Evolutionary conservation across 2,329 filamentous ascomycete species (phyloP).

Genomic region (Sphaerostilbella broomeana): DNA sequence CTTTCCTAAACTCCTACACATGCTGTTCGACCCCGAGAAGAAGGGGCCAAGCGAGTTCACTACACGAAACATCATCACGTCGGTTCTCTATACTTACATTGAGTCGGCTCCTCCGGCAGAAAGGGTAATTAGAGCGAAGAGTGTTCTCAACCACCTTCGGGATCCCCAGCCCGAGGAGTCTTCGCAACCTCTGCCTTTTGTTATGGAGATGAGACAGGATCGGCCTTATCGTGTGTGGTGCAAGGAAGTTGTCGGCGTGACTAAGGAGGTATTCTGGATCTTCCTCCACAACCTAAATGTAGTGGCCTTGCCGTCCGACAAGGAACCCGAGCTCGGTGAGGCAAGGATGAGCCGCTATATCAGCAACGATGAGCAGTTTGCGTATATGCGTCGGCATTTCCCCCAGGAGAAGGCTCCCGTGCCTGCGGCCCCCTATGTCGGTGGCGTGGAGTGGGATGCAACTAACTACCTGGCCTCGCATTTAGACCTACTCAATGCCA

Average conservation of each 20-base stretch:
- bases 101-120: conserved; percentile 57
- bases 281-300: conserved; percentile 93
- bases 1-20: conserved; percentile 77
- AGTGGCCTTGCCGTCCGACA: conserved; percentile 52
- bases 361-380: conserved; percentile 39
- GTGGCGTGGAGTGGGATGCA: conserved; percentile 96
- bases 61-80: conserved; percentile 83
- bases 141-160: conserved; percentile 71
- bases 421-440: conserved; percentile 89
- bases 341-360: conserved; percentile 15
- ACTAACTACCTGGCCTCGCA: conserved; percentile 94
- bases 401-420: conserved; percentile 82
- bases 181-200: conserved; percentile 73
- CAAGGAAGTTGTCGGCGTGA: conserved; percentile 85
- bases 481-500: conserved; percentile 84
- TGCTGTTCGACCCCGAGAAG: conserved; percentile 96
- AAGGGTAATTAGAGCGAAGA: conserved; percentile 60
- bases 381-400: conserved; percentile 67
- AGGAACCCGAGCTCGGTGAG: conserved; percentile 16
- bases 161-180: conserved; percentile 73
- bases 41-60: conserved; percentile 97
- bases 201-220: conserved; percentile 79
- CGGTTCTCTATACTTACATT: conserved; percentile 82
- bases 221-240: conserved; percentile 91
- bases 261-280: conserved; percentile 99